These are phyloP conservation scores for Micromonas pusilla DNA, from an alignment of 139 green algal genomes.

Conservation along the genomic window DNA sequence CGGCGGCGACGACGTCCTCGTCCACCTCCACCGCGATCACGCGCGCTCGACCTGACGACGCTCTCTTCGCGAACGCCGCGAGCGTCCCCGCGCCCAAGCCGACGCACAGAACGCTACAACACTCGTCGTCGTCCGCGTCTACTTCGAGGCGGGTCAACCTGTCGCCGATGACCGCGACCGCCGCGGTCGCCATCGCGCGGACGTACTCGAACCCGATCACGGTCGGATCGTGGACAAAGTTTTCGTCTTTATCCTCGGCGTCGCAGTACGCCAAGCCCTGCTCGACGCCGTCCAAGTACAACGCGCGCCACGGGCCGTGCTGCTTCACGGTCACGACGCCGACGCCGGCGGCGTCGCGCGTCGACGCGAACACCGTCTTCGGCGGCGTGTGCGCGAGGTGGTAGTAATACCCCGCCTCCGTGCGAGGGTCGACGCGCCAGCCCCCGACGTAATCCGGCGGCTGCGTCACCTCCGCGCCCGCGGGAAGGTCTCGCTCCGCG, in stretches of 20 bases:
- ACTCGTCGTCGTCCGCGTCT: too few relatives aligned
- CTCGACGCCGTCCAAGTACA: conserved; percentile 5
- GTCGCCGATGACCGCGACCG: neutral
- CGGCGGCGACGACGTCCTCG: neutral
- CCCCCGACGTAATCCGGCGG: neutral
- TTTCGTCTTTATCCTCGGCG: neutral
- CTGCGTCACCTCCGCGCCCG: neutral
- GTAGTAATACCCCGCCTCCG: conserved; percentile 21
- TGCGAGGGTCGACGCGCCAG: conserved; percentile 5
- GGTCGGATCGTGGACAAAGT: neutral
- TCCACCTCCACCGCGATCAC: neutral
- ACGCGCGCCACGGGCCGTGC: conserved; percentile 12
- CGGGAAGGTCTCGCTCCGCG: neutral
- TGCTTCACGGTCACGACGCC: neutral
- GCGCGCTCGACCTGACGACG: neutral
- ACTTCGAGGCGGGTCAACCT: neutral
- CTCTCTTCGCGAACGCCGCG: neutral
- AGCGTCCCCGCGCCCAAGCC: conserved; percentile 2
- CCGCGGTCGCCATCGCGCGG: neutral
- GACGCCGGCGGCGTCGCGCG: neutral
- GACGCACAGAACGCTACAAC: conserved; percentile 2
- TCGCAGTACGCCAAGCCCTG: neutral
- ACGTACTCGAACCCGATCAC: conserved; percentile 23
- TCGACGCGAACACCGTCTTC: neutral
- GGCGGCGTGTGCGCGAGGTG: neutral